Evolutionary conservation across 2,329 filamentous ascomycete genomes (phyloP).

Genomic region (Fusarium dimerum): DNA sequence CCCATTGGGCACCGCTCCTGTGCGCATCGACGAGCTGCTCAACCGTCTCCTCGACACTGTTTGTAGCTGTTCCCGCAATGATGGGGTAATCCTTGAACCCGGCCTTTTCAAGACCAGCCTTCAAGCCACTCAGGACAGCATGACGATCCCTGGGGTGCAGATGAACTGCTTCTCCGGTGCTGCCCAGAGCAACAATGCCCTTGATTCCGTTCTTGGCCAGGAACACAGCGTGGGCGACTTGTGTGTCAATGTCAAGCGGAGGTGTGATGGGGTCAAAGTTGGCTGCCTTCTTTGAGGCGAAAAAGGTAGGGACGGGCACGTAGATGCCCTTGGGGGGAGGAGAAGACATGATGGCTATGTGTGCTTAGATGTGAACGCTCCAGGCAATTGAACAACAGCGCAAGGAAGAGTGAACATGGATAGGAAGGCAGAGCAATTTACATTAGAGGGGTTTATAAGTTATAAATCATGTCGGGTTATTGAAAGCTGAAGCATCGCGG

Average conservation of each 20-base stretch:
- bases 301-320: slow-evolving; percentile 66
- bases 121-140: slow-evolving; percentile 54
- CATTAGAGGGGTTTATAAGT: no score
- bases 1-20: slow-evolving; percentile 60
- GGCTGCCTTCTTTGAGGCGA: slow-evolving; percentile 45
- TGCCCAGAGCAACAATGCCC: slow-evolving; percentile 63
- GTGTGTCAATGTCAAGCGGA: slow-evolving; percentile 58
- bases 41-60: slow-evolving; percentile 63
- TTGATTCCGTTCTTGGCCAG: slow-evolving; percentile 61
- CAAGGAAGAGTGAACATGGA: no score
- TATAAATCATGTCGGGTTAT: no score
- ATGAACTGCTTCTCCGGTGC: slow-evolving; percentile 65
- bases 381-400: no score
- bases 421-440: no score
- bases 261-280: slow-evolving; percentile 47
- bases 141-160: slow-evolving; percentile 58
- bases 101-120: slow-evolving; percentile 54
- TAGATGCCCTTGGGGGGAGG: slow-evolving; percentile 57
- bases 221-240: slow-evolving; percentile 59
- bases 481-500: no score
- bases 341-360: slow-evolving; percentile 23
- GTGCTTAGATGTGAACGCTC: no score
- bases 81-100: slow-evolving; percentile 61
- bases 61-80: slow-evolving; percentile 61
- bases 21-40: slow-evolving; percentile 56